phyloP scores from a whole-genome alignment of 23 red algal genomes.

The Cyanidium caldarium region DNA sequence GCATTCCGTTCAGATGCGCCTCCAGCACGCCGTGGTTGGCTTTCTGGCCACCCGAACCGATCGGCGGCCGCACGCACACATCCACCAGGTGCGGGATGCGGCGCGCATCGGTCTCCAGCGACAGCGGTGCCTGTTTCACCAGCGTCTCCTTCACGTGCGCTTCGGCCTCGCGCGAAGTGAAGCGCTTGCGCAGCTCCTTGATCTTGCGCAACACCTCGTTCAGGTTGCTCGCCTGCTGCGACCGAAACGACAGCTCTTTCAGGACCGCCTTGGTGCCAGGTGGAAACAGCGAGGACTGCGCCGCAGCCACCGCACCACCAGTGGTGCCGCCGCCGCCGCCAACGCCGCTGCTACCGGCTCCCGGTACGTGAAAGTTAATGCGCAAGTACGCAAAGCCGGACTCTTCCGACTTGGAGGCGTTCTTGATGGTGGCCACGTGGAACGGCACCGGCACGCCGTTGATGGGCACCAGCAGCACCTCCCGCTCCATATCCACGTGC shows the following conservation, averaged over 20 bases:
- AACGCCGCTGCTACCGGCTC: not conserved
- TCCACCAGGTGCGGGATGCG: slow-evolving; percentile 29
- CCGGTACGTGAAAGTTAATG: slow-evolving; percentile 82
- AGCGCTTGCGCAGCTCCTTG: slow-evolving; percentile 78
- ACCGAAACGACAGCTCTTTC: slow-evolving; percentile 92
- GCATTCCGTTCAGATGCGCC: slow-evolving; percentile 79
- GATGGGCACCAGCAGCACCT: slow-evolving; percentile 76
- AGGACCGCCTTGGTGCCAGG: slow-evolving; percentile 36
- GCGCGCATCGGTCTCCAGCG: slow-evolving; percentile 24
- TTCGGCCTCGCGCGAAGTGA: slow-evolving; percentile 39
- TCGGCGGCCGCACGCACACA: slow-evolving; percentile 54
- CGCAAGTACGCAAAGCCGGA: slow-evolving; percentile 75
- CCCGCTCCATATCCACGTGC: slow-evolving; percentile 78
- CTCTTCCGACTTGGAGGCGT: slow-evolving; percentile 84
- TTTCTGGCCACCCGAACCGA: slow-evolving; percentile 47
- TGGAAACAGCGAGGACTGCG: slow-evolving; percentile 37
- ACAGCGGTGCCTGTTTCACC: slow-evolving; percentile 52
- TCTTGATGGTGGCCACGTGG: slow-evolving; percentile 83
- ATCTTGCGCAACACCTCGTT: slow-evolving; percentile 89
- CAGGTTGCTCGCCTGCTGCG: slow-evolving; percentile 56
- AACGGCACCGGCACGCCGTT: slow-evolving; percentile 95
- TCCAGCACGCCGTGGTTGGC: slow-evolving; percentile 71
- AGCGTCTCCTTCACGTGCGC: slow-evolving; percentile 56
- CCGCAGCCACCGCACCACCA: slow-evolving; percentile 17
- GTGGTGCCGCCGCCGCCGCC: slow-evolving; percentile 15